A percentile compares a stretch with the other conserved stretches of the same genome.
Evolutionary conservation across 331 rosid species (phyloP).

Genomic region (Rosa hybrid): DNA sequence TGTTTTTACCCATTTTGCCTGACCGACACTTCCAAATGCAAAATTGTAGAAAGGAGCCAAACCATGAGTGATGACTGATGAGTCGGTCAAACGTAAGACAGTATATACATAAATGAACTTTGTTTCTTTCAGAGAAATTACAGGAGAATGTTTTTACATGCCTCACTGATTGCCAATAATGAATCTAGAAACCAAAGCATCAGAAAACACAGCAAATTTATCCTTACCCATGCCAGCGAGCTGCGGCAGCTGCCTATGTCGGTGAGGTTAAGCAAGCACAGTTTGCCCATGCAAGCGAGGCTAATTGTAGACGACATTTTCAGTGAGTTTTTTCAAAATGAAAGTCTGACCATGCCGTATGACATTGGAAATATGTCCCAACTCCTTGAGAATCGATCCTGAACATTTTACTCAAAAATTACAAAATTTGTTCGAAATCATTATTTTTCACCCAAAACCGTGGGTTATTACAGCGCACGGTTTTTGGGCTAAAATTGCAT

Average conservation of each 20-base stretch:
- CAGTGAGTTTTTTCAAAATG: background rate
- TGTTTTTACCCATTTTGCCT: constrained; percentile 32
- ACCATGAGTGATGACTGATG: too few species aligned
- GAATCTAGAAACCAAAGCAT: constrained; percentile 30
- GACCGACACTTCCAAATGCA: constrained; percentile 55
- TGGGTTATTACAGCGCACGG: background rate
- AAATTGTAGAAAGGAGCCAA: constrained; percentile 14
- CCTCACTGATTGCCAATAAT: constrained; percentile 28
- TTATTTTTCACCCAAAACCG: background rate
- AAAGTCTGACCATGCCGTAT: background rate
- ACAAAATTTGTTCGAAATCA: background rate
- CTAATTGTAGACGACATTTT: background rate
- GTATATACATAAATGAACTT: constrained; percentile 1
- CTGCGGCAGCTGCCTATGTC: background rate
- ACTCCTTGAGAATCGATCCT: background rate
- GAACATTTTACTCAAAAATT: background rate
- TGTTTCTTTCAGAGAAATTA: constrained; percentile 1
- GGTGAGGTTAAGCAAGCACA: background rate
- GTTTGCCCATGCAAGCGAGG: background rate
- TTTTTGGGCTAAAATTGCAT: background rate
- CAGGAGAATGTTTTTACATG: constrained; percentile 23
- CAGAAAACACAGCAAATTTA: constrained; percentile 15
- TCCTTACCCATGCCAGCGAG: constrained; percentile 15
- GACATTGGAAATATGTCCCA: background rate
- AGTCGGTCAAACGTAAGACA: background rate